A percentile compares a stretch with the other conserved stretches of the same genome.
phyloP scores from a whole-genome alignment of 345 rosid genomes.

The Heritiera fomes region DNA sequence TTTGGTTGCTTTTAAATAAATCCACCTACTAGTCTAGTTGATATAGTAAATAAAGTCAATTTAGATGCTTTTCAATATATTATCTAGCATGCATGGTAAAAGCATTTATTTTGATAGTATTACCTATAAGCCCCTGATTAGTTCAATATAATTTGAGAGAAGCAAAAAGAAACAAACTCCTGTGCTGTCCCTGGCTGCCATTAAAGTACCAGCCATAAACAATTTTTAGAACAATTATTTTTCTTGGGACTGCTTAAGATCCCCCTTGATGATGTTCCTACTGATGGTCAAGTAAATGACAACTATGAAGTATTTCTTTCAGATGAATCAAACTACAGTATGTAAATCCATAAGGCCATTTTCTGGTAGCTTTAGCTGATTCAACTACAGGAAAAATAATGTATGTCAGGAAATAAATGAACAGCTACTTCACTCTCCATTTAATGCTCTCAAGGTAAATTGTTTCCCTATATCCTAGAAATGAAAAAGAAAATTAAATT shows the following conservation, averaged over 20 bases:
- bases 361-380: not conserved
- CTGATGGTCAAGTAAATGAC: not conserved
- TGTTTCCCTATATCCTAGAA: not conserved
- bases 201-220: not conserved
- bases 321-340: not conserved
- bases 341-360: not conserved
- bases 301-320: not conserved
- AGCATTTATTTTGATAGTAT: too few species aligned
- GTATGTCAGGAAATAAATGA: not conserved
- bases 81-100: not conserved
- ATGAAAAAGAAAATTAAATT: not conserved
- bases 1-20: conserved; percentile 7
- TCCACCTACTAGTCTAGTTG: conserved; percentile 4
- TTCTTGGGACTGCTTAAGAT: conserved; percentile 1
- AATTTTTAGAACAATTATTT: not conserved
- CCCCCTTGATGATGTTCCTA: not conserved
- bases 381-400: not conserved
- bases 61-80: not conserved
- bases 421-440: not conserved
- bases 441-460: not conserved
- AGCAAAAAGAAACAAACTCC: not conserved
- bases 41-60: not conserved
- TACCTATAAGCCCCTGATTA: too few species aligned
- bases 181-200: not conserved
- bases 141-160: too few species aligned